Evolutionary conservation across 1,139 yeast species (phyloP).

Genomic region (Yamadazyma kanchanaburiensis): DNA sequence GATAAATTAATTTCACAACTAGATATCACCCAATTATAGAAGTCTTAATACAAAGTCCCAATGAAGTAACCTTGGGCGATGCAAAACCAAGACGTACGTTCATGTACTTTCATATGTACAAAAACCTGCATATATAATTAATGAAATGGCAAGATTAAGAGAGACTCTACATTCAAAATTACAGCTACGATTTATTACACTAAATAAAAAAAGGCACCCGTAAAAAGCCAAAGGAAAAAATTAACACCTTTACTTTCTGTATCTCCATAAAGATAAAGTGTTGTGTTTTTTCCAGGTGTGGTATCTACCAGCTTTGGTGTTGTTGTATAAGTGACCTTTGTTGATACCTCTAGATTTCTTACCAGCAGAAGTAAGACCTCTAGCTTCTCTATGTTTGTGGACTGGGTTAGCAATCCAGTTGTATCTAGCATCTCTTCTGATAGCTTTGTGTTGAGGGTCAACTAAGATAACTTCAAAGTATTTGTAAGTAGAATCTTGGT

Average conservation of each 20-base stretch:
- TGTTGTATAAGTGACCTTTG: slow-evolving; percentile 99
- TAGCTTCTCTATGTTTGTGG: slow-evolving; percentile 99
- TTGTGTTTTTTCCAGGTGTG: slow-evolving; percentile 99
- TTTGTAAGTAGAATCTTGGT: slow-evolving; percentile 99
- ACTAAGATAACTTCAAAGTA: slow-evolving; percentile 96
- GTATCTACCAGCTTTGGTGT: slow-evolving; percentile 97
- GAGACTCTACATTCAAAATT: too few species aligned
- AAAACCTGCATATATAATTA: too few species aligned
- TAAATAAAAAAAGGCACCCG: too few species aligned
- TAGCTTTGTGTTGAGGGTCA: slow-evolving; percentile 98
- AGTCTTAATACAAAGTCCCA: too few species aligned
- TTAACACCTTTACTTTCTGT: slow-evolving; percentile 72
- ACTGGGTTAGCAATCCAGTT: slow-evolving; percentile 99
- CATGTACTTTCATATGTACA: too few species aligned
- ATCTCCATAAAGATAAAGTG: slow-evolving; percentile 99
- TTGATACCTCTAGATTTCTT: slow-evolving; percentile 99
- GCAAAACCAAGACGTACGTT: too few species aligned
- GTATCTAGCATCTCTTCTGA: slow-evolving; percentile 98
- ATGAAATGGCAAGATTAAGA: too few species aligned
- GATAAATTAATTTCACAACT: too few species aligned
- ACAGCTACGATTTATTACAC: too few species aligned
- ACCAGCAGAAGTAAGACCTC: slow-evolving; percentile 98
- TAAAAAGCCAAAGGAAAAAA: background rate
- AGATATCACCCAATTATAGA: too few species aligned
- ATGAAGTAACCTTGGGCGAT: too few species aligned